Evolutionary conservation across 169 alveolate genomes (phyloP), one percentile per base, ranked within the genome.

Genomic region (Cryptosporidium sp.): DNA sequence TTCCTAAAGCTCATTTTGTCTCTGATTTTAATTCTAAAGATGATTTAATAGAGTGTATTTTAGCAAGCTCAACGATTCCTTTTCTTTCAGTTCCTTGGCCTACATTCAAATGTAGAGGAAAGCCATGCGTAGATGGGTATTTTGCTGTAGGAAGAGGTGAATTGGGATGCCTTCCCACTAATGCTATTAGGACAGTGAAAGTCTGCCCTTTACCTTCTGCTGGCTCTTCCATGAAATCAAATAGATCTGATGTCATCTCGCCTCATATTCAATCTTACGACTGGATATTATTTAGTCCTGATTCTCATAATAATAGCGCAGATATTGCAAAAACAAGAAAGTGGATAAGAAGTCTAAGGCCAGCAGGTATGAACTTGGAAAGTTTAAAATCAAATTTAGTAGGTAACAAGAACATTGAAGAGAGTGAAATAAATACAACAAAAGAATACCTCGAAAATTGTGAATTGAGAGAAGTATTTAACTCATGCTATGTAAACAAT

Each of bases 161-260:
- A 62, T 50, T 80, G 3, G 89, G 89, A 8, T 80, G 89, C 59
- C 58, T 65, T 45, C 89, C 89, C 3, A 80, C 89, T 16, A 80
- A 80, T 65, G 71, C 89, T n/a, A 23, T 26, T n/a, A 80, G 89
- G 39, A 80, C 89, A n/a, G 75, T 80, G 5, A 80, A 80, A 37
- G 89, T 80, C n/a, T 80, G 89, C 41, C 89, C 89, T 16, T 80
- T 80, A 35, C 89, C 89, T 10, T 62, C 89, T 29, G 89, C 89
- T 9, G 89, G 89, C 21, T 62, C 74, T 39, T 62, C 80, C 23
- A 80, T 80, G 89, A 80, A 80, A 48, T 80, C 89, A 14, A 80
- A 80, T 6, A 37, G 68, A 43, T 80, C 80, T 3, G 89, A 80
- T 39, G 89, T 80, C 12, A 80, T 80, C 9, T 80, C 89, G 1